Conservation (phyloP, 2,329 filamentous ascomycete genomes). For the Diplodia mutila region DNA sequence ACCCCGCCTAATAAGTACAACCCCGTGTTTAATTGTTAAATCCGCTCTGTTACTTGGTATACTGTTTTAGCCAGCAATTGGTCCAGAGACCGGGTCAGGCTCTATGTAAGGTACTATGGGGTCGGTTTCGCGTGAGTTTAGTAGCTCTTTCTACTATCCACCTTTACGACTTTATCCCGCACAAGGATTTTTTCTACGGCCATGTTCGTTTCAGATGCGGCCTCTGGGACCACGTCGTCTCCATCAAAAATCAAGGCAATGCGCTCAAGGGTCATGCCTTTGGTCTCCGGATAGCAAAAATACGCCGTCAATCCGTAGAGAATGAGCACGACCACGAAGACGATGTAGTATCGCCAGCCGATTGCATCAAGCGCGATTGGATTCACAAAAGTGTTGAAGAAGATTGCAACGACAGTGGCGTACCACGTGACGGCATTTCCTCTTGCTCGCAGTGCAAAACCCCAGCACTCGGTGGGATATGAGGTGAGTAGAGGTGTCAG, state of each 20-base stretch:
- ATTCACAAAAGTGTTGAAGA: constrained; percentile 50
- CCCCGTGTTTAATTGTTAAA: neutral
- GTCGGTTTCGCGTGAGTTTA: no score
- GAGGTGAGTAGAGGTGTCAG: constrained; percentile 45
- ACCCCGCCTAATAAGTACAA: neutral
- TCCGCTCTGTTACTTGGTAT: neutral
- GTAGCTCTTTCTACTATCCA: neutral
- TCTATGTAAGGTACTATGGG: no score
- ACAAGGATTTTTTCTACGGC: neutral
- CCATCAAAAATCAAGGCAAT: constrained; percentile 35
- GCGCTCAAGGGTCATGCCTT: constrained; percentile 33
- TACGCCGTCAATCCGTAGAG: constrained; percentile 29
- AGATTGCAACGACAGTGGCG: constrained; percentile 50
- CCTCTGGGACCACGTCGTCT: constrained; percentile 31
- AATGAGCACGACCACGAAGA: constrained; percentile 29
- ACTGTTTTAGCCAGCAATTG: no score
- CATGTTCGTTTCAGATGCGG: constrained; percentile 31
- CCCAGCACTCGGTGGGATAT: constrained; percentile 52
- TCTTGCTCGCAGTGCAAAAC: constrained; percentile 51
- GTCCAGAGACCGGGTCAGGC: no score
- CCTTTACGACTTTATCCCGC: neutral
- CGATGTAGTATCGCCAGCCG: constrained; percentile 51
- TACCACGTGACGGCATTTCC: constrained; percentile 51
- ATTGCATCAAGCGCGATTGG: constrained; percentile 47
- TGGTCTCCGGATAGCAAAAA: constrained; percentile 36